These are phyloP conservation scores for Trichoderma breve DNA, from an alignment of 2,329 filamentous ascomycete species.

Conservation along the genomic window DNA sequence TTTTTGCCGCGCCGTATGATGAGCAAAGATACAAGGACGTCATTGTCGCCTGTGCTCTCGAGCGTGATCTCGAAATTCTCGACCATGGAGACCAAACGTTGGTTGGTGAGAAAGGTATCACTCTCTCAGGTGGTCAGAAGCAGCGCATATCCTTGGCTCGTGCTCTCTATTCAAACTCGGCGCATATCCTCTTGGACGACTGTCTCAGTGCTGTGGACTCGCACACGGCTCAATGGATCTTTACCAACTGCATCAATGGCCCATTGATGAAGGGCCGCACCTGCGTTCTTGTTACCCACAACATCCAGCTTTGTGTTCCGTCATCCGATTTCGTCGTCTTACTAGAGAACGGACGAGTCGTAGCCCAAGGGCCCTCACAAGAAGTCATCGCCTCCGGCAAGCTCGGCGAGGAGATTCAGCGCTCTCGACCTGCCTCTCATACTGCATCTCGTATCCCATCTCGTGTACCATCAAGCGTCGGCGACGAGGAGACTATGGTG, in stretches of 20 bases:
- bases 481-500: slow-evolving; percentile 60
- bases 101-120: slow-evolving; percentile 96
- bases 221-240: slow-evolving; percentile 97
- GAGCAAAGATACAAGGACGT: slow-evolving; percentile 83
- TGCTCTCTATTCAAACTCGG: slow-evolving; percentile 92
- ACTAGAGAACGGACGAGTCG: slow-evolving; percentile 81
- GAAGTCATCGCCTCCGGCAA: slow-evolving; percentile 84
- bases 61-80: slow-evolving; percentile 87
- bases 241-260: slow-evolving; percentile 86
- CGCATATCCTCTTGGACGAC: slow-evolving; percentile 88
- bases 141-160: slow-evolving; percentile 96
- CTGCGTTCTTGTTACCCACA: slow-evolving; percentile 94
- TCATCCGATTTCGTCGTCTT: slow-evolving; percentile 77
- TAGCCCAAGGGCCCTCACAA: slow-evolving; percentile 70
- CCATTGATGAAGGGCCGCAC: slow-evolving; percentile 85
- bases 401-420: slow-evolving; percentile 80
- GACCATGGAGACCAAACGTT: slow-evolving; percentile 90
- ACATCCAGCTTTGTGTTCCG: slow-evolving; percentile 82
- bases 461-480: slow-evolving; percentile 71
- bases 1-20: slow-evolving; percentile 81
- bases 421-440: slow-evolving; percentile 67
- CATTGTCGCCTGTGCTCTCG: slow-evolving; percentile 83
- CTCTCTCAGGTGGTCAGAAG: slow-evolving; percentile 94
- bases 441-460: slow-evolving; percentile 73
- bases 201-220: slow-evolving; percentile 96